phyloP scores from a whole-genome alignment of 2,329 filamentous ascomycete species.

The Colletotrichum gloeosporioides region DNA sequence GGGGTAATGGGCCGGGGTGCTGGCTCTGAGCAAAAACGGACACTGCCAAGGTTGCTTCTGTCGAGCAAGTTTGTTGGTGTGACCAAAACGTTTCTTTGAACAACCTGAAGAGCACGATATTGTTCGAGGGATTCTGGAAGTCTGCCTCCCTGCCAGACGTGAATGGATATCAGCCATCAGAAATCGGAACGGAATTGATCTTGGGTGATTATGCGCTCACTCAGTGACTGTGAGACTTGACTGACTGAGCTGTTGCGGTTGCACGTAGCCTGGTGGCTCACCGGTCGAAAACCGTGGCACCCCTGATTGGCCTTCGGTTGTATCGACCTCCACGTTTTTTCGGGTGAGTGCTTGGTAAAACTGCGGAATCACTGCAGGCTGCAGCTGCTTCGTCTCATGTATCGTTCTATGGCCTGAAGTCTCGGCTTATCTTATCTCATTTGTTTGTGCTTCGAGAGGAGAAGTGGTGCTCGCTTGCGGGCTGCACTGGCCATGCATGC shows the following conservation, averaged over 20 bases:
- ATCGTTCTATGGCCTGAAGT: background rate
- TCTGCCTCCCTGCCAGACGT: background rate
- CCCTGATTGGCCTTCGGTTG: background rate
- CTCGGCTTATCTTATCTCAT: background rate
- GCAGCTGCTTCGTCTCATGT: background rate
- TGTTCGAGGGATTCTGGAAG: background rate
- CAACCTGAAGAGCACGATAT: background rate
- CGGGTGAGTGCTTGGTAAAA: background rate
- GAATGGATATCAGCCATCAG: background rate
- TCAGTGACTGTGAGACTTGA: background rate
- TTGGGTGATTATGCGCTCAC: background rate
- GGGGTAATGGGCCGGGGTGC: background rate
- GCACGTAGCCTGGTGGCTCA: background rate
- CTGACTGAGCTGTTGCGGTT: background rate
- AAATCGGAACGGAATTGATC: background rate
- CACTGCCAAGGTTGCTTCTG: background rate
- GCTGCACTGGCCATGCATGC: background rate
- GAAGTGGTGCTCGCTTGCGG: background rate
- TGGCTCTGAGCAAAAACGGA: background rate
- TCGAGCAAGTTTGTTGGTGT: background rate
- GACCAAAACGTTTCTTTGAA: background rate
- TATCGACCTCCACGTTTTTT: background rate
- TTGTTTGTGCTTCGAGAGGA: too few relatives aligned
- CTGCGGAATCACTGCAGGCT: background rate
- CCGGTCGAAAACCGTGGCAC: background rate